Base-by-base conservation (phyloP, 176 grass and related monocot genomes). In the Carex parvula region DNA sequence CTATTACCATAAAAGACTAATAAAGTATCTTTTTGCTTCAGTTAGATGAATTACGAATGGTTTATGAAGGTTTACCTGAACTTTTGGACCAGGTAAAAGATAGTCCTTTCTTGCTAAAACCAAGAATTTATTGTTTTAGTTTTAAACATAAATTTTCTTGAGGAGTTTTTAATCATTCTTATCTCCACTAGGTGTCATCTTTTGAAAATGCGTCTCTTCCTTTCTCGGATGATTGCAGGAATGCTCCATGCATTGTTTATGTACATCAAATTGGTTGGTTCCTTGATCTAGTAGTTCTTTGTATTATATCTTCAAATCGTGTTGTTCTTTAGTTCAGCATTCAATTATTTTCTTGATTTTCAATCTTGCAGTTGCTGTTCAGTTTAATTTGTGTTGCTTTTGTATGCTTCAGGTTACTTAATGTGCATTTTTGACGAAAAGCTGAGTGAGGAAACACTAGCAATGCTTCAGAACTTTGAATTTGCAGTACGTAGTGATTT, bases 401-500 rank as follows among this genome's bases (percentile, higher is more conserved):
- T 76, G 24, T 37, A 60, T 86, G 44, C 62, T 92, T 79, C 92
- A 98, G 95, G 95, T 70, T 98, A 94, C 58, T 88, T 98, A 84
- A 98, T 94, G 95, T 98, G 95, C 81, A 86, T 94, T 87, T 94
- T 93, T 54, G 69, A 93, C 76, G 90, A 94, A 84, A 94, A 91
- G 69, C 88, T 98, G 83, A 88, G 83, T 70, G 92, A 98, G 75
- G 87, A 84, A 48, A 84, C 86, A 84, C 87, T 98, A 87, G 84
- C 80, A 58, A 87, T 82, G 85, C 89, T 94, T 81, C 73, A 86
- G 72, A 91, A 91, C 88, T 98, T 93, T 82, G 84, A 94, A 91
- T 93, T 98, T 90, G 92, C 91, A 48, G 92, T 98, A 93, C 81
- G 86, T 48, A 29, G 60, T 82, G 80, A 67, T 26, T 81, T 84